Base-by-base conservation (phyloP, 306 rosid species). In the Cicer judaicum region DNA sequence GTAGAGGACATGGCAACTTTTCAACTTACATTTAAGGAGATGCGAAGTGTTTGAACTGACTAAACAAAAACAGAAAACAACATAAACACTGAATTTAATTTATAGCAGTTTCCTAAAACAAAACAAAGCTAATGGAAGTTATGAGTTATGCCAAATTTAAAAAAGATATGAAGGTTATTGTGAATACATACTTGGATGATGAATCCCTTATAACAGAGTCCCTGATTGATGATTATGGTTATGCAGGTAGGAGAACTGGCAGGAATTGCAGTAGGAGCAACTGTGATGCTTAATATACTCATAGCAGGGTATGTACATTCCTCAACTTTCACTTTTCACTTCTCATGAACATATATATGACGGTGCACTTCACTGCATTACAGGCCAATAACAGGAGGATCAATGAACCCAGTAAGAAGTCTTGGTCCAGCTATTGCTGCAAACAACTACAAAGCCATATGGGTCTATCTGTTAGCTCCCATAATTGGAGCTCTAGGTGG, bases 391-490 rank as follows among this genome's bases (percentile, higher is more conserved):
- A 68, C 92, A 11, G 97, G 97, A 73, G 97, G 61, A 19, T 93
- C 97, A 63, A 93, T 89, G 98, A 93, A 93, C 84, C 97, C 97
- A 3, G 96, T 87, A 76, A 87, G 96, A 83, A 91, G 92, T 61
- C 70, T 91, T 24, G 98, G 98, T 52, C 97, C 98, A 52, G 98
- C 98, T 12, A 64, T 93, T 41, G 96, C 91, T 0, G 84, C 93
- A 65, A 88, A 89, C 80, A 93, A 93, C 84, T 93, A 80, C 77
- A 87, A 82, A 78, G 96, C 78, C 62, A 89, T 93, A 53, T 93
- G 97, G 98, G 70, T 93, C 5, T 93, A 93, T 86, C 87, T 93
- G 18, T 77, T 88, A 44, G 96, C 92, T 73, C 98, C 98, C 41
- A 62, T 93, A 63, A 84, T 93, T 1, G 97, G 98, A 68, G 91